A percentile compares a stretch with the other conserved stretches of the same genome.
These are phyloP conservation scores for Pyricularia sp. DNA, from an alignment of 2,329 filamentous ascomycete genomes.

Conservation along the genomic window DNA sequence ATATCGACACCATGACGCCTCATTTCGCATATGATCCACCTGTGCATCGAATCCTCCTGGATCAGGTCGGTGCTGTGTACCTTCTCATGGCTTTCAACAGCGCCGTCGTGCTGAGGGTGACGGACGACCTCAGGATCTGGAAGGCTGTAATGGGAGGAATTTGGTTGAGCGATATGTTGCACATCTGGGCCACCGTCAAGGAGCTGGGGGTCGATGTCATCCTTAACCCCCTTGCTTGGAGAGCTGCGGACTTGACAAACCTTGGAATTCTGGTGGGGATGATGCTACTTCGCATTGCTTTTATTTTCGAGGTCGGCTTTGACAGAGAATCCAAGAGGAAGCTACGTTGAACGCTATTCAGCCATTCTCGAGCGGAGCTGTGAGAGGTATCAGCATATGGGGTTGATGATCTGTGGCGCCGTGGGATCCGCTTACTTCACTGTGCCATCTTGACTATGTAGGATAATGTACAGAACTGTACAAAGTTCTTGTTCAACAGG, in stretches of 20 bases:
- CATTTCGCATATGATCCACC: conserved; percentile 5
- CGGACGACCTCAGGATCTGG: conserved; percentile 17
- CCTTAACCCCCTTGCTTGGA: conserved; percentile 17
- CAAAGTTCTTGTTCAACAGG: neutral
- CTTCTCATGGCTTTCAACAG: conserved; percentile 17
- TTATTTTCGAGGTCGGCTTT: conserved; percentile 21
- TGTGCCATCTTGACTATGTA: neutral
- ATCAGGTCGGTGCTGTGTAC: conserved; percentile 17
- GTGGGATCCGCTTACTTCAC: neutral
- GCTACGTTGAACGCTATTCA: neutral
- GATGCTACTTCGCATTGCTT: conserved; percentile 18
- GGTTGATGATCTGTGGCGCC: neutral
- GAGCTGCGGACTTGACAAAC: conserved; percentile 22
- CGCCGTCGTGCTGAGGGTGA: conserved; percentile 15
- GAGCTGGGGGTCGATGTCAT: conserved; percentile 17
- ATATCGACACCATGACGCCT: conserved; percentile 7
- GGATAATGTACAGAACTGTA: neutral
- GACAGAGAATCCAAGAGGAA: neutral
- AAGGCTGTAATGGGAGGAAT: conserved; percentile 12
- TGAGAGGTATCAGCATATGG: neutral
- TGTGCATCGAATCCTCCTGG: conserved; percentile 12
- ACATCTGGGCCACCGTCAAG: conserved; percentile 19
- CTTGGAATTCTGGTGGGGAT: conserved; percentile 19
- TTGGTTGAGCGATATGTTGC: conserved; percentile 15
- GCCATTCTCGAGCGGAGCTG: neutral